Evolutionary conservation across 257 asterid genomes (phyloP), one percentile per base, ranked within the genome.

Genomic region (Solanum sparsipilum): DNA sequence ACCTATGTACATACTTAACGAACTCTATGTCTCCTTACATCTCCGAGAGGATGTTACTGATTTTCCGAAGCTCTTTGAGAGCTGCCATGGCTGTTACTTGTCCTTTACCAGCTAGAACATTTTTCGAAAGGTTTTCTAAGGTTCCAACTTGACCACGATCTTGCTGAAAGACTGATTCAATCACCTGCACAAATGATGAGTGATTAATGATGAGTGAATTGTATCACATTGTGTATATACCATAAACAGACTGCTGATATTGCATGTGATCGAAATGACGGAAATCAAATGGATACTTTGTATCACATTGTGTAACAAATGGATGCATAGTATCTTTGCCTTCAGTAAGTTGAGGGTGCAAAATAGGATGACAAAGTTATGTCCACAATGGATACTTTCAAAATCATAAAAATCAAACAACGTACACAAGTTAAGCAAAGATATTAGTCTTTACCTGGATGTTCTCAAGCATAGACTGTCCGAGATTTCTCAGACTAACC

Each of bases 21-120:
- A 52, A 65, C 36, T 35, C 39, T 44, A 35, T 84, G 36, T 41
- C 67, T 83, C 87, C 92, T 94, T 93, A 94, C 98, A 95, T 93
- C 89, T 94, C 98, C 18, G 96, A 94, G 48, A 96, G 90, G 84
- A 96, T 90, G 86, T 93, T 91, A 94, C 99, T 93, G 87, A 96
- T 96, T 89, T 94, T 96, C 88, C 96, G 91, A 87, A 96, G 99
- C 93, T 96, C 98, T 87, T 93, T 92, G 58, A 96, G 93, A 25
- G 99, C 99, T 5, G 95, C 83, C 94, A 93, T 91, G 87, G 98
- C 98, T 82, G 86, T 82, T 29, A 82, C 71, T 90, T 93, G 97
- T 81, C 94, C 96, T 90, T 93, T 90, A 38, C 95, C 96, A 4
- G 91, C 96, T 18, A 93, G 81, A 86, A 91, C 93, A 13, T 92